Evolutionary conservation across 495 filamentous ascomycete species (phyloP), one percentile per base, ranked within the genome.

Genomic region (Elaphomyces granulatus): DNA sequence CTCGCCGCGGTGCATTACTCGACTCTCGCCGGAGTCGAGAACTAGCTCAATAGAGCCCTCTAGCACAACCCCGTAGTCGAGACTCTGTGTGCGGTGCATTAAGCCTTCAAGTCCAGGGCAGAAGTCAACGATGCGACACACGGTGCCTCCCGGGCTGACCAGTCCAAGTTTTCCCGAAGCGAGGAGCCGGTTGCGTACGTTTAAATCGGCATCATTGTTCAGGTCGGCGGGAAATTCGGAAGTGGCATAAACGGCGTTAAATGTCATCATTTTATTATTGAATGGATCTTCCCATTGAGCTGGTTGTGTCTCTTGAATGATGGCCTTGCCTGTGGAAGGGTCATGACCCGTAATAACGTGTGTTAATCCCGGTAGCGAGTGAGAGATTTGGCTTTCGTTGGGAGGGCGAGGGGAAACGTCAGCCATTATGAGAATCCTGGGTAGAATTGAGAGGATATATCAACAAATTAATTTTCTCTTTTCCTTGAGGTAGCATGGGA

Each of bases 1-100:
- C 52, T 87, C 81, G 16, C 77, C 74, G 32, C 79, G 78, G 47
- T 78, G 70, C 59, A 85, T 39, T 46, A 75, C 47, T 35, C 75
- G 74, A 42, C 72, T 73, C 2, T 67, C 61, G n/a, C 64, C 68
- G 0, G 73, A 70, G 54, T 86, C 80, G 34, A 64, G 71, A 70
- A 81, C 75, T 59, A 87, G 82, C 52, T 87, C 82, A 36, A 88
- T 31, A 48, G 71, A 52, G 0, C 83, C 83, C 50, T 87, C 81
- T n/a, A 90, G 42, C 18, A 90, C 72, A 41, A 86, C 67, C 2
- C 81, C 81, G 37, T 81, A 87, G 45, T 88, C 83, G 3, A 90
- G 55, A 12, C 69, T 76, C 49, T 76, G 66, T 2, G 83, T 86
- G 0, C 81, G 67, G 43, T 87, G 83, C 71, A 87, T 57, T 1